phyloP scores from a whole-genome alignment of 108 stramenopile species.

The Skeletonema marinoi region DNA sequence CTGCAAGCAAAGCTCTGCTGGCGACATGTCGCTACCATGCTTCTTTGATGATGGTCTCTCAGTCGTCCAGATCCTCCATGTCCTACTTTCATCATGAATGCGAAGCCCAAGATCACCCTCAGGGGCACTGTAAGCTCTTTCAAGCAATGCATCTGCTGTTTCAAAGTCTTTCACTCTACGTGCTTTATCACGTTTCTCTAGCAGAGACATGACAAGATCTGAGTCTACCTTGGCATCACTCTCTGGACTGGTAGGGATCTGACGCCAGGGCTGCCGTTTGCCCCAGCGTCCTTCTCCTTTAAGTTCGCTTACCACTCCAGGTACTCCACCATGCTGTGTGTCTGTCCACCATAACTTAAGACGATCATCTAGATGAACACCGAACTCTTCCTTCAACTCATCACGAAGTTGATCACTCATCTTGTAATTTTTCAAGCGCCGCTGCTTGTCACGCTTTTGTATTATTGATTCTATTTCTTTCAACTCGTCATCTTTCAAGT shows the following conservation, averaged over 20 bases:
- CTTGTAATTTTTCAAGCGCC: conserved; percentile 62
- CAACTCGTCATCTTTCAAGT: conserved; percentile 51
- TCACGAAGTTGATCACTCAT: conserved; percentile 74
- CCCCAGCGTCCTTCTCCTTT: conserved; percentile 88
- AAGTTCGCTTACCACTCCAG: conserved; percentile 59
- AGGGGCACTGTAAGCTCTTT: conserved; percentile 68
- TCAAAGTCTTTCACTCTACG: conserved; percentile 78
- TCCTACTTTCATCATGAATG: conserved; percentile 83
- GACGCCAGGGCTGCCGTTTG: conserved; percentile 65
- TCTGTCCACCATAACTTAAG: conserved; percentile 84
- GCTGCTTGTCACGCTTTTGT: conserved; percentile 66
- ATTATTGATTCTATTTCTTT: conserved; percentile 52
- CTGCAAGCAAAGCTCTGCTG: conserved; percentile 64
- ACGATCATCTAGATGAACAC: conserved; percentile 80
- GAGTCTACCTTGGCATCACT: conserved; percentile 81
- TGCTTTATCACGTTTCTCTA: conserved; percentile 78
- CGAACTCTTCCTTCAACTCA: conserved; percentile 59
- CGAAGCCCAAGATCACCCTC: conserved; percentile 67
- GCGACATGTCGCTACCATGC: conserved; percentile 20
- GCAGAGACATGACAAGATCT: conserved; percentile 62
- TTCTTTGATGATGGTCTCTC: conserved; percentile 52
- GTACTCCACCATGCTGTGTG: conserved; percentile 65
- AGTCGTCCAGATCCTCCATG: conserved; percentile 87
- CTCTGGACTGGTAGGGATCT: conserved; percentile 79
- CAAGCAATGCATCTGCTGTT: conserved; percentile 72